These are phyloP conservation scores for Lolium perenne DNA, from an alignment of 176 grass and related monocot genomes.

Conservation along the genomic window DNA sequence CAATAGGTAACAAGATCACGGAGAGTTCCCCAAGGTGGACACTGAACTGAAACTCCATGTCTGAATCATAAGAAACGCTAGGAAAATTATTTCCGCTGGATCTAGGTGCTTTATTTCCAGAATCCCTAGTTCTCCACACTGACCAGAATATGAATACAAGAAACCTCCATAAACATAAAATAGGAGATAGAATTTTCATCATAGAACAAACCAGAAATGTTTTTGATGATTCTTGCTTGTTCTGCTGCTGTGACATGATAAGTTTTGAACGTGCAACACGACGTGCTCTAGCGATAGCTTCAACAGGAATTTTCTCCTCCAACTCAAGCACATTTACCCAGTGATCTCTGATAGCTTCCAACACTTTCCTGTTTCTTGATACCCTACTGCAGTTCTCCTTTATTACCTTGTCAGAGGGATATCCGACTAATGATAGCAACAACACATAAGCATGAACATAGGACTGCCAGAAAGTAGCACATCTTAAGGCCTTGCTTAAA, in stretches of 20 bases:
- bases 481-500: constrained; percentile 56
- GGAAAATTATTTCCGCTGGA: constrained; percentile 46
- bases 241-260: constrained; percentile 22
- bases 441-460: constrained; percentile 74
- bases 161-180: constrained; percentile 60
- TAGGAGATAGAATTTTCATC: constrained; percentile 50
- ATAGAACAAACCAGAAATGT: constrained; percentile 39
- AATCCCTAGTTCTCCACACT: constrained; percentile 35
- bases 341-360: constrained; percentile 51
- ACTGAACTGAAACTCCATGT: constrained; percentile 50
- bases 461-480: constrained; percentile 57
- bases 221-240: constrained; percentile 52
- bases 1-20: constrained; percentile 53
- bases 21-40: constrained; percentile 68
- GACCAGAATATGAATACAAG: constrained; percentile 51
- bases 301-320: constrained; percentile 73
- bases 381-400: constrained; percentile 44
- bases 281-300: constrained; percentile 74
- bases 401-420: constrained; percentile 58
- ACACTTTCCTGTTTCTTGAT: constrained; percentile 55
- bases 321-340: constrained; percentile 61
- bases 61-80: constrained; percentile 52
- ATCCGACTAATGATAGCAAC: constrained; percentile 67
- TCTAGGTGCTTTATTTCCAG: constrained; percentile 25
- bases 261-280: constrained; percentile 64